Evolutionary conservation across 331 rosid species (phyloP).

Genomic region (Erythrophleum ivorense): DNA sequence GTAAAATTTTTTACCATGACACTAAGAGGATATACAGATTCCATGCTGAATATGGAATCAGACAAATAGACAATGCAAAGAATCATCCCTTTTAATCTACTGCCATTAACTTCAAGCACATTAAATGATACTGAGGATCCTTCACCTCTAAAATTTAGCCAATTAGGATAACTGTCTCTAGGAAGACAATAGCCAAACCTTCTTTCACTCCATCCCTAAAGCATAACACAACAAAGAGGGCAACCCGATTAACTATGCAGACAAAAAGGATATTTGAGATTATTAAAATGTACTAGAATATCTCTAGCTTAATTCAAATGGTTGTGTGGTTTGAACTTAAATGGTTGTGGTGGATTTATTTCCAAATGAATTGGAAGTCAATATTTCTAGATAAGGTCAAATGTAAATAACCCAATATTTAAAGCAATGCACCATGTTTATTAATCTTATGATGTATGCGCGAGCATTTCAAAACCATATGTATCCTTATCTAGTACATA

Average conservation of each 20-base stretch:
- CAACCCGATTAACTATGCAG: background rate
- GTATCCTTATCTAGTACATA: too few species aligned
- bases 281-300: background rate
- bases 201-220: slow-evolving; percentile 18
- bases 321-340: too few species aligned
- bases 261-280: background rate
- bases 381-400: too few species aligned
- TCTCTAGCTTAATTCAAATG: too few species aligned
- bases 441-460: too few species aligned
- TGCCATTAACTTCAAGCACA: background rate
- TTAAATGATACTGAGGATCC: slow-evolving; percentile 27
- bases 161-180: slow-evolving; percentile 23
- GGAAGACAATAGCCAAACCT: slow-evolving; percentile 10
- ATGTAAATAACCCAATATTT: too few species aligned
- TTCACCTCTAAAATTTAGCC: slow-evolving; percentile 27
- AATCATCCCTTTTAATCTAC: slow-evolving; percentile 26
- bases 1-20: slow-evolving; percentile 25
- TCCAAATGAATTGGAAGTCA: too few species aligned
- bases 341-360: too few species aligned
- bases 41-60: background rate
- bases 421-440: too few species aligned
- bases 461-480: too few species aligned
- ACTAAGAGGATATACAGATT: slow-evolving; percentile 19
- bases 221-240: background rate
- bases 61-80: slow-evolving; percentile 11